These are phyloP conservation scores for Geotrichum bryndzae DNA, from an alignment of 1,139 yeast species.

Conservation along the genomic window DNA sequence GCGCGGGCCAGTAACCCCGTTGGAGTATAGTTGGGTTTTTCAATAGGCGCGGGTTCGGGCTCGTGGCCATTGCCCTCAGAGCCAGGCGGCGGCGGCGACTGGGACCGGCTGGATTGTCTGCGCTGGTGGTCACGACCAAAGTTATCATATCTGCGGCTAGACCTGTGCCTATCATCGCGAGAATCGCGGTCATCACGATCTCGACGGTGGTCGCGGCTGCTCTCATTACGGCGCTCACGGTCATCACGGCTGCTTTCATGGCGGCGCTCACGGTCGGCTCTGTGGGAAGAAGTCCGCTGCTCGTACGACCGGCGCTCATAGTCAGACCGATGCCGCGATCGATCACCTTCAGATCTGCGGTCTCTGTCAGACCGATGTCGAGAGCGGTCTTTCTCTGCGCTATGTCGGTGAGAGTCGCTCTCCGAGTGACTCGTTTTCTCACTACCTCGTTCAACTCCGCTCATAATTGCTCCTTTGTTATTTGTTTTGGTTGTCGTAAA, in stretches of 20 bases:
- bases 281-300: neutral
- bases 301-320: neutral
- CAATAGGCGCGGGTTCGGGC: conserved; percentile 11
- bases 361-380: neutral
- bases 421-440: neutral
- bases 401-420: neutral
- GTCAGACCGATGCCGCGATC: neutral
- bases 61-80: neutral
- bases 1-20: conserved; percentile 47
- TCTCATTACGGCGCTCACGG: neutral
- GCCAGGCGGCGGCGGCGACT: neutral
- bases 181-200: neutral
- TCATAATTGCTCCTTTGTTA: neutral
- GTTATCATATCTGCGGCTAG: neutral
- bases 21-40: conserved; percentile 40
- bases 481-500: neutral
- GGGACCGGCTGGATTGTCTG: neutral
- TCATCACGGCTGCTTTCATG: neutral
- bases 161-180: neutral
- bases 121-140: neutral
- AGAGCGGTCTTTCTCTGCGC: neutral
- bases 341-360: neutral
- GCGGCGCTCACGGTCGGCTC: neutral
- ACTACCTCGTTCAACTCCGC: neutral
- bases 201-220: neutral